These are phyloP conservation scores for Encephalitozoon intestinalis DNA, from an alignment of 371 early-diverging fungal species.

Conservation along the genomic window DNA sequence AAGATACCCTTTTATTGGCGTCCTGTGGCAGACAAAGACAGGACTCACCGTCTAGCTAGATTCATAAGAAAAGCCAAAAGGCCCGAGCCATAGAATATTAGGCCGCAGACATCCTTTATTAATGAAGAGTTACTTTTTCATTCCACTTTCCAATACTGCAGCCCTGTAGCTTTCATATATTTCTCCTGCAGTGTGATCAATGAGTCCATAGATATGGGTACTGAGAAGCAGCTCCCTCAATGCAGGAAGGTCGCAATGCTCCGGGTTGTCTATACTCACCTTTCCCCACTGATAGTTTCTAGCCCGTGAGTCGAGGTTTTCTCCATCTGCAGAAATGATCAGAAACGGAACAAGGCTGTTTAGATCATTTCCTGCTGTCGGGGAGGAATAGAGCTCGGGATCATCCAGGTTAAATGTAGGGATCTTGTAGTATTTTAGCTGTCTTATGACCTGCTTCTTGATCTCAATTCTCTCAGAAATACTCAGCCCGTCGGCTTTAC, in stretches of 20 bases:
- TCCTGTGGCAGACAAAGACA: conserved; percentile 27
- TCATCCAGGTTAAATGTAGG: conserved; percentile 54
- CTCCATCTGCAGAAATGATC: conserved; percentile 10
- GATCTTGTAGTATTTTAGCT: conserved; percentile 45
- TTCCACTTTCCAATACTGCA: conserved; percentile 38
- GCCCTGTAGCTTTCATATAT: conserved; percentile 60
- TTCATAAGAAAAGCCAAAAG: neutral
- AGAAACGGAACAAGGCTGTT: conserved; percentile 35
- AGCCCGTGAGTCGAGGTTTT: neutral
- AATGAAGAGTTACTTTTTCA: neutral
- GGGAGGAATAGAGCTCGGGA: neutral
- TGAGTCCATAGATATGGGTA: conserved; percentile 41
- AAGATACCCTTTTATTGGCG: conserved; percentile 90
- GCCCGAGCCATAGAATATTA: neutral
- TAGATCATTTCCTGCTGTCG: conserved; percentile 2
- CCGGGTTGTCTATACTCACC: conserved; percentile 40
- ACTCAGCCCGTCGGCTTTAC: conserved; percentile 58
- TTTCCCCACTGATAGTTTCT: conserved; percentile 29
- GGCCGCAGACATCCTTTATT: neutral
- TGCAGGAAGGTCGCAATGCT: conserved; percentile 48
- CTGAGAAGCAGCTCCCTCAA: conserved; percentile 50
- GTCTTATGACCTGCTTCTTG: conserved; percentile 42
- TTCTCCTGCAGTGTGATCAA: conserved; percentile 52
- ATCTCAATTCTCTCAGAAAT: conserved; percentile 31
- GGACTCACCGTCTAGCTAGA: neutral